These are phyloP conservation scores for Ophiosphaerella korrae DNA, from an alignment of 2,329 filamentous ascomycete genomes.

Conservation along the genomic window DNA sequence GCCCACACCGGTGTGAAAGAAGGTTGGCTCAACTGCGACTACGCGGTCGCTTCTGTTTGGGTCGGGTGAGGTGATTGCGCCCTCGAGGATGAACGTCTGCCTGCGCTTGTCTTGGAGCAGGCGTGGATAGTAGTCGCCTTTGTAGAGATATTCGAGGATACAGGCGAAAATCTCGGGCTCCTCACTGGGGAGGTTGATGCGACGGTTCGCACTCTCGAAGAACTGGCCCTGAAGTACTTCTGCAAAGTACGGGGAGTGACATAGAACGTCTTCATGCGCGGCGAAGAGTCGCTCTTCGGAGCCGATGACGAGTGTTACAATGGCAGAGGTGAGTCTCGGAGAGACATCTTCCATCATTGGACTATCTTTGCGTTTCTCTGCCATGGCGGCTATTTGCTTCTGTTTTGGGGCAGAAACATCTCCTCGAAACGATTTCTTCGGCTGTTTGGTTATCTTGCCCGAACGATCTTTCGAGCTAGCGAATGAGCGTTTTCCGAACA, in stretches of 20 bases:
- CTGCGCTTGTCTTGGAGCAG: constrained; percentile 84
- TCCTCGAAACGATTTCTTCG: constrained; percentile 77
- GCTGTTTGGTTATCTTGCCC: constrained; percentile 82
- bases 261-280: constrained; percentile 90
- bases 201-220: constrained; percentile 71
- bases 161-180: constrained; percentile 93
- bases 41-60: constrained; percentile 62
- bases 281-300: constrained; percentile 87
- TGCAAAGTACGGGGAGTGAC: constrained; percentile 83
- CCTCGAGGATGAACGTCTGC: constrained; percentile 89
- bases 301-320: constrained; percentile 85
- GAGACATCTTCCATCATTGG: constrained; percentile 56
- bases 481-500: constrained; percentile 90
- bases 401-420: constrained; percentile 61
- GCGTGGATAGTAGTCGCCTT: constrained; percentile 92
- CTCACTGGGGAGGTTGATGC: constrained; percentile 77
- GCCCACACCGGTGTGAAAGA: constrained; percentile 75
- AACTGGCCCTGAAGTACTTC: constrained; percentile 73
- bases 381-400: constrained; percentile 74
- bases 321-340: constrained; percentile 67
- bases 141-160: constrained; percentile 95
- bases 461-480: constrained; percentile 77
- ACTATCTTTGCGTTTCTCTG: constrained; percentile 66
- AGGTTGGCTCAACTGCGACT: constrained; percentile 69
- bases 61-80: constrained; percentile 63